phyloP scores from a whole-genome alignment of 2,329 filamentous ascomycete species.

The Colletotrichum plurivorum region DNA sequence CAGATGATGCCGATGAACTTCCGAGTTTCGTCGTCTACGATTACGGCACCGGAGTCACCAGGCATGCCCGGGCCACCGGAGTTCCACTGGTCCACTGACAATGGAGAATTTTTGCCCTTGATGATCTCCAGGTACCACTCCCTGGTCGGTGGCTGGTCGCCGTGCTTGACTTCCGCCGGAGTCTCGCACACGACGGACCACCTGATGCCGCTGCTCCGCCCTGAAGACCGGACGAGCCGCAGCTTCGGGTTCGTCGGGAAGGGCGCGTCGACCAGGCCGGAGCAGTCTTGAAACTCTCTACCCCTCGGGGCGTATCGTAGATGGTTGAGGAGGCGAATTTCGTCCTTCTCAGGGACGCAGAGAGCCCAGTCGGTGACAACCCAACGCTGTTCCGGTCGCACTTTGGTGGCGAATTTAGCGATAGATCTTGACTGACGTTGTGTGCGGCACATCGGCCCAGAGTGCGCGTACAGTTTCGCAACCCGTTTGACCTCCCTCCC shows the following conservation, averaged over 20 bases:
- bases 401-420: too few relatives aligned
- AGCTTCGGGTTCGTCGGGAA: too few relatives aligned
- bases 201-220: conserved; percentile 2
- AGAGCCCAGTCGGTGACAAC: conserved; percentile 24
- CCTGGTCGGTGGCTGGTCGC: neutral
- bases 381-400: too few relatives aligned
- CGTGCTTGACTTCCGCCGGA: neutral
- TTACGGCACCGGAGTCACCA: conserved; percentile 16
- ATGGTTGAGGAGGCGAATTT: neutral
- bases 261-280: too few relatives aligned
- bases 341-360: neutral
- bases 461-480: too few relatives aligned
- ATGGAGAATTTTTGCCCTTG: too few relatives aligned
- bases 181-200: conserved; percentile 19
- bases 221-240: neutral
- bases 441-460: too few relatives aligned
- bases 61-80: neutral
- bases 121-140: conserved; percentile 33
- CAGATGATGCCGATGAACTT: conserved; percentile 10
- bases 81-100: conserved; percentile 17
- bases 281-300: neutral
- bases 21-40: neutral
- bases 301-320: conserved; percentile 4
- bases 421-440: too few relatives aligned
- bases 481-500: too few relatives aligned